A percentile compares a stretch with the other conserved stretches of the same genome.
Conservation (phyloP, 2,329 filamentous ascomycete genomes). For the Fusarium liriodendri region DNA sequence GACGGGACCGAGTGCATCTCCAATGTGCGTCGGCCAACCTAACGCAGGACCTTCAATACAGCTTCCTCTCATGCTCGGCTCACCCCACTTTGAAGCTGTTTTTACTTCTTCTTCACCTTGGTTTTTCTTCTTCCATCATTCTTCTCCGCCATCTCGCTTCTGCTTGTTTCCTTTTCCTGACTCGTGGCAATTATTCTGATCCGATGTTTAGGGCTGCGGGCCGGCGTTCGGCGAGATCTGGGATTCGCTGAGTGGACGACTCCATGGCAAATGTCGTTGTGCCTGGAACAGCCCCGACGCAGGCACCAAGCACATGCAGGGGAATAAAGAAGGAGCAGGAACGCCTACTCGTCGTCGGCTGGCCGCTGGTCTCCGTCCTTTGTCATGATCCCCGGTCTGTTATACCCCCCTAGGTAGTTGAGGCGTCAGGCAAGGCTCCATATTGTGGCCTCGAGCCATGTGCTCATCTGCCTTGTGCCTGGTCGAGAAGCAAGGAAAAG, state of each 20-base stretch:
- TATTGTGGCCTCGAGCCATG: not conserved
- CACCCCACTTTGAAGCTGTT: conserved; percentile 23
- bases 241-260: conserved; percentile 14
- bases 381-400: not conserved
- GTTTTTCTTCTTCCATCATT: not conserved
- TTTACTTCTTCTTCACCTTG: conserved; percentile 3
- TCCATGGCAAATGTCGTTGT: not conserved
- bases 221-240: conserved; percentile 19
- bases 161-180: conserved; percentile 10
- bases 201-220: conserved; percentile 14
- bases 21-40: not conserved
- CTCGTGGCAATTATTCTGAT: conserved; percentile 16
- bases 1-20: conserved; percentile 10
- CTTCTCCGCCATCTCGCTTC: conserved; percentile 18
- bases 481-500: not conserved
- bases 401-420: not conserved
- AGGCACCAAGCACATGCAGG: conserved; percentile 38
- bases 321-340: conserved; percentile 30
- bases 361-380: not conserved
- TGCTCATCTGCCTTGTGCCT: not conserved
- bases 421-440: not conserved
- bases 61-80: conserved; percentile 1
- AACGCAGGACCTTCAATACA: not conserved
- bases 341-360: conserved; percentile 7
- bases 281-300: conserved; percentile 16